These are phyloP conservation scores for Microsporum ferrugineum DNA, from an alignment of 2,329 filamentous ascomycete species.

Conservation along the genomic window DNA sequence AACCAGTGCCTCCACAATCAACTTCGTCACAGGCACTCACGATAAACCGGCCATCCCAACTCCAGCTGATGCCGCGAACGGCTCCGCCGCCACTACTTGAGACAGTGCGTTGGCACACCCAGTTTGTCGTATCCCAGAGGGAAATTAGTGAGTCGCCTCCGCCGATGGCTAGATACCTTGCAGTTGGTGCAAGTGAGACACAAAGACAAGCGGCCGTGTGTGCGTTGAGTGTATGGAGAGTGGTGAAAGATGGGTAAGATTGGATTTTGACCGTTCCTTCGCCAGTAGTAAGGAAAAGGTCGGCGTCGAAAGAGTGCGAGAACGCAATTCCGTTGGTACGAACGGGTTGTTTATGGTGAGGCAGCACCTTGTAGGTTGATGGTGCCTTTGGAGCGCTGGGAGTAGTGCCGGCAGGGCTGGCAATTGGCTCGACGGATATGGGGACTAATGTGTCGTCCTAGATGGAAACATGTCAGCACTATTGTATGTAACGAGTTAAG, in stretches of 20 bases:
- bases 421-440: slow-evolving; percentile 32
- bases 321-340: slow-evolving; percentile 41
- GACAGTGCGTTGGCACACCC: slow-evolving; percentile 39
- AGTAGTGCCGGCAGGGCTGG: slow-evolving; percentile 24
- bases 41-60: slow-evolving; percentile 40
- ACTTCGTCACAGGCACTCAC: slow-evolving; percentile 39
- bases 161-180: slow-evolving; percentile 39
- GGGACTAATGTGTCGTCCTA: slow-evolving; percentile 40
- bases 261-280: slow-evolving; percentile 40
- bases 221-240: slow-evolving; percentile 37
- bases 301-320: slow-evolving; percentile 32
- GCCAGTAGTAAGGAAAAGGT: slow-evolving; percentile 39
- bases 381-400: slow-evolving; percentile 6
- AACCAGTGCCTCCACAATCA: slow-evolving; percentile 31
- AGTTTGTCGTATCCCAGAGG: slow-evolving; percentile 42
- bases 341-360: slow-evolving; percentile 34
- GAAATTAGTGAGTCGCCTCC: slow-evolving; percentile 40
- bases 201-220: slow-evolving; percentile 40
- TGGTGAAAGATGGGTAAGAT: slow-evolving; percentile 36
- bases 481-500: neutral
- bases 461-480: slow-evolving; percentile 2
- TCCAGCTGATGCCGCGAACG: slow-evolving; percentile 39
- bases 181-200: slow-evolving; percentile 36
- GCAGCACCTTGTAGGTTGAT: slow-evolving; percentile 30
- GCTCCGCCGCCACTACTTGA: slow-evolving; percentile 36